Evolutionary conservation across 129 eudicot species (phyloP), one percentile per base, ranked within the genome.

Genomic region (Pseudognaphalium luteoalbum): DNA sequence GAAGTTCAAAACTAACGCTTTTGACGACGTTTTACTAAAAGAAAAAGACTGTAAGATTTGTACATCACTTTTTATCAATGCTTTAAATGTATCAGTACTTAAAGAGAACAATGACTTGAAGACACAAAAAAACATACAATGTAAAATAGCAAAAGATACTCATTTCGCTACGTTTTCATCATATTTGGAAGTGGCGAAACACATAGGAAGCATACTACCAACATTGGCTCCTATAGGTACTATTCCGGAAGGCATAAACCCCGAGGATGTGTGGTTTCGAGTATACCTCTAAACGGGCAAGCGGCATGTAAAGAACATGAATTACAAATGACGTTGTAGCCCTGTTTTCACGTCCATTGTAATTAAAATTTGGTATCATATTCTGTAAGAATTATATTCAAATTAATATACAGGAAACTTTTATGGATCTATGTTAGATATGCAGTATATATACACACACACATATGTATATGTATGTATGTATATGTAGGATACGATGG

Each of bases 131-230:
- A 50, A 14, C n/a, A 32, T 32, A 32, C 39, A 35, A 5, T 35
- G 39, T 35, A 35, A 5, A 35, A 35, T 1, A 6, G 5, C 5
- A 50, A 50, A 50, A 11, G 57, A 11, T 11, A 15, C 16, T 11
- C 57, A 50, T 15, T 11, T 50, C 15, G 19, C 0, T 50, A 14
- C 15, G n/a, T 50, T 50, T 14, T 15, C 57, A 50, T 50, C 4
- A 11, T 50, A 50, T 9, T 17, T 50, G 57, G 57, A 50, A 17
- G n/a, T 50, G 4, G 57, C 90, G 14, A 81, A 71, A 63, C 67
- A 32, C 47, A 59, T 89, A 8, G 89, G 85, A 6, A 21, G 11
- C 68, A 64, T 80, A 37, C 87, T 90, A n/a, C 86, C 87, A 0
- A 80, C 74, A 19, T 81, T 80, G 41, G 91, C 96, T 29, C 25